These are phyloP conservation scores for Ambrosia artemisiifolia DNA, from an alignment of 129 eudicot genomes.

Conservation along the genomic window DNA sequence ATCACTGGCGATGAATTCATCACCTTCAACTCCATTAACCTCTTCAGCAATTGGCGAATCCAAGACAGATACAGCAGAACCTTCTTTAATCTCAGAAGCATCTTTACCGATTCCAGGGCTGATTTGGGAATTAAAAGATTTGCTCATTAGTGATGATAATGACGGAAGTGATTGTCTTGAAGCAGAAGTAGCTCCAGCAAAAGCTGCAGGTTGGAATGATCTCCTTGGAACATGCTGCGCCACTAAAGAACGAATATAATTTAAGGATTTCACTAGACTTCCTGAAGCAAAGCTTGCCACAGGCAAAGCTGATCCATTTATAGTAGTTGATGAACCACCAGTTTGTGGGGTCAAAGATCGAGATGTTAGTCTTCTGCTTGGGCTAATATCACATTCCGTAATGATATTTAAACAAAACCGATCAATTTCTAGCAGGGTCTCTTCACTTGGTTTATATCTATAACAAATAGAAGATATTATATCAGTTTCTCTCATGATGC, in stretches of 20 bases:
- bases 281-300: slow-evolving; percentile 90
- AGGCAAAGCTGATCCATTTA: slow-evolving; percentile 67
- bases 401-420: slow-evolving; percentile 83
- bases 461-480: slow-evolving; percentile 23
- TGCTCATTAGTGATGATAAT: slow-evolving; percentile 86
- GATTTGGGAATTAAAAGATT: slow-evolving; percentile 86
- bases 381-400: slow-evolving; percentile 71
- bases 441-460: slow-evolving; percentile 96
- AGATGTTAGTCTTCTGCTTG: slow-evolving; percentile 59
- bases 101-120: slow-evolving; percentile 67
- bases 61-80: slow-evolving; percentile 57
- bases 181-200: slow-evolving; percentile 72
- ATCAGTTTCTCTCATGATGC: slow-evolving; percentile 11
- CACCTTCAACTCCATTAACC: slow-evolving; percentile 56
- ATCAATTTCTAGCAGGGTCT: slow-evolving; percentile 77
- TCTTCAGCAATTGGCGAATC: slow-evolving; percentile 58
- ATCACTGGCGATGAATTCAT: slow-evolving; percentile 73
- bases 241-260: slow-evolving; percentile 87
- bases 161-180: slow-evolving; percentile 90
- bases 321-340: slow-evolving; percentile 37
- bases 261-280: slow-evolving; percentile 82
- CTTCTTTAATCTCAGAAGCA: slow-evolving; percentile 69
- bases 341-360: slow-evolving; percentile 61
- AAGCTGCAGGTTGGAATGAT: slow-evolving; percentile 88
- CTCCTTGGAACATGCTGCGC: slow-evolving; percentile 85